These are phyloP conservation scores for Marasmius fiardii DNA, from an alignment of 1,284 basidiomycete species.

Conservation along the genomic window DNA sequence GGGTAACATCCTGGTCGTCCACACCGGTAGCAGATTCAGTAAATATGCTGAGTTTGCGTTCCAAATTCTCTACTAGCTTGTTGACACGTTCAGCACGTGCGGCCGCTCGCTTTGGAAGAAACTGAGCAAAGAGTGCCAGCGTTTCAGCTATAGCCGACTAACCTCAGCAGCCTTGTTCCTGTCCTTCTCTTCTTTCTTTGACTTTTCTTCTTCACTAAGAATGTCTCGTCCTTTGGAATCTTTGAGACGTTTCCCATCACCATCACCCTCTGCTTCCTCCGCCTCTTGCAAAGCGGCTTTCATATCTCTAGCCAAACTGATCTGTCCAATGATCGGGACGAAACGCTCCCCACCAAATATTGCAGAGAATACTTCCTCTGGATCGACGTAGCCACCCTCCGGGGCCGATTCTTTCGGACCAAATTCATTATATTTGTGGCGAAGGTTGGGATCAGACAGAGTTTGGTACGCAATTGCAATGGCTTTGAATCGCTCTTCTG, in stretches of 20 bases:
- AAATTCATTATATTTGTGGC: slow-evolving; percentile 94
- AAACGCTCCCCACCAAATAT: slow-evolving; percentile 91
- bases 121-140: slow-evolving; percentile 5
- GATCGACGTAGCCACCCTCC: slow-evolving; percentile 70
- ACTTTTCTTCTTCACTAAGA: slow-evolving; percentile 81
- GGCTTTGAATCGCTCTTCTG: slow-evolving; percentile 87
- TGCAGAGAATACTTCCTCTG: slow-evolving; percentile 86
- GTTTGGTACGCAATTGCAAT: slow-evolving; percentile 89
- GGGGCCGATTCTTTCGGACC: slow-evolving; percentile 78
- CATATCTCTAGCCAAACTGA: slow-evolving; percentile 92
- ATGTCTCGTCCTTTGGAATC: slow-evolving; percentile 71
- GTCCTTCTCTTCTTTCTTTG: slow-evolving; percentile 75
- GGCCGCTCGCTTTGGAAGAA: slow-evolving; percentile 64
- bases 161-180: slow-evolving; percentile 70
- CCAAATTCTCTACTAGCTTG: slow-evolving; percentile 82
- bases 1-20: slow-evolving; percentile 65
- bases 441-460: slow-evolving; percentile 80
- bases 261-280: slow-evolving; percentile 64
- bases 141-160: slow-evolving; percentile 16
- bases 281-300: slow-evolving; percentile 96
- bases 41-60: slow-evolving; percentile 88
- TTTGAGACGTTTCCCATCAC: slow-evolving; percentile 33
- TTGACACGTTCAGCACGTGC: slow-evolving; percentile 77
- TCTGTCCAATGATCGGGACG: slow-evolving; percentile 78
- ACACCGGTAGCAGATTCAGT: slow-evolving; percentile 85